A percentile compares a stretch with the other conserved stretches of the same genome.
These are phyloP conservation scores for Ceratobasidium sp. DNA, from an alignment of 1,284 basidiomycete species.

Conservation along the genomic window DNA sequence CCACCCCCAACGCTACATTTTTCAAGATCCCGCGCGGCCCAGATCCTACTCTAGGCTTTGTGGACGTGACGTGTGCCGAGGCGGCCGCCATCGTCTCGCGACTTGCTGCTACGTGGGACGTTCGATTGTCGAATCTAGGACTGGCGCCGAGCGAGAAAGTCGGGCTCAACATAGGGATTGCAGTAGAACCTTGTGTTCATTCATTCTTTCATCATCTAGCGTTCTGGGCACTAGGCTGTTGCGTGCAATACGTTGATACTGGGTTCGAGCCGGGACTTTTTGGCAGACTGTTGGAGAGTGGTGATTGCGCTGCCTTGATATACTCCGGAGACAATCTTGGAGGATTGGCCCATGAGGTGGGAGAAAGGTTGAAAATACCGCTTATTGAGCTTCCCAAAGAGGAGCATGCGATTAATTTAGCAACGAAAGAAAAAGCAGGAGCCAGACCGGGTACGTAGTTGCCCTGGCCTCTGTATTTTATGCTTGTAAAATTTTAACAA, in stretches of 20 bases:
- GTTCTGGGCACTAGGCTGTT: slow-evolving; percentile 31
- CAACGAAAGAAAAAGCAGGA: slow-evolving; percentile 11
- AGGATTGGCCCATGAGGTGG: not conserved
- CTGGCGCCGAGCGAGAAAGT: not conserved
- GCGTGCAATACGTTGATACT: slow-evolving; percentile 22
- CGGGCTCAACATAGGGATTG: not conserved
- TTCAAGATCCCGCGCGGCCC: slow-evolving; percentile 23
- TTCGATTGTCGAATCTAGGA: slow-evolving; percentile 1
- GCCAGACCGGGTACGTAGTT: not conserved
- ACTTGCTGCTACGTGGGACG: slow-evolving; percentile 15
- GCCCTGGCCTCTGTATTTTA: not conserved
- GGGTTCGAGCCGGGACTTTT: not conserved
- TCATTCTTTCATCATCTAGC: slow-evolving; percentile 24
- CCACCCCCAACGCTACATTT: slow-evolving; percentile 2
- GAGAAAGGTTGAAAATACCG: not conserved
- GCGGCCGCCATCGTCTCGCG: slow-evolving; percentile 19
- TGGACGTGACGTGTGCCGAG: slow-evolving; percentile 26
- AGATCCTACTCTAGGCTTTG: slow-evolving; percentile 23
- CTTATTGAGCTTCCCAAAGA: slow-evolving; percentile 17
- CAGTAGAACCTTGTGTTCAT: slow-evolving; percentile 2
- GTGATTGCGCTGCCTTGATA: not conserved
- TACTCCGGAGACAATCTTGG: not conserved
- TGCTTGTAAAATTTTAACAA: not conserved
- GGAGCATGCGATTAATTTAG: slow-evolving; percentile 14
- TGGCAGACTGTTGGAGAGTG: not conserved